phyloP scores from a whole-genome alignment of 805 yeast species.

The Myxozyma vanderwaltii region DNA sequence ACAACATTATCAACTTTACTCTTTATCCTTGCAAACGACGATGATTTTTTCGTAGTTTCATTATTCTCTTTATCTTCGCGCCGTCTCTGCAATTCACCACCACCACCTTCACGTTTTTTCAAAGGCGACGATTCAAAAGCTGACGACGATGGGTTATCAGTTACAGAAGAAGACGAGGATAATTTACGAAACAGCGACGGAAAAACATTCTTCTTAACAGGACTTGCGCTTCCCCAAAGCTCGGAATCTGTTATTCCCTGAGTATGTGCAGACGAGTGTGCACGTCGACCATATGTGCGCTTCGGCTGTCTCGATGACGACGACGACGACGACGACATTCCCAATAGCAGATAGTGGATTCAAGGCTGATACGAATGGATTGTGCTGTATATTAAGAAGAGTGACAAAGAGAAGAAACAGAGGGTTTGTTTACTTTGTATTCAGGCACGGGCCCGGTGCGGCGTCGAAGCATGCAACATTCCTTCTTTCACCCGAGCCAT shows the following conservation, averaged over 20 bases:
- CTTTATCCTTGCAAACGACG: constrained; percentile 14
- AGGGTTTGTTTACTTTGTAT: no score
- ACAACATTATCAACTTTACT: constrained; percentile 7
- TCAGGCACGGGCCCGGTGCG: background rate
- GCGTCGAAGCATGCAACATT: constrained; percentile 1
- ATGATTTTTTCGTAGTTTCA: background rate
- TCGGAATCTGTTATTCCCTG: constrained; percentile 27
- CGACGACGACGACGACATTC: constrained; percentile 1
- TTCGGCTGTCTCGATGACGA: background rate
- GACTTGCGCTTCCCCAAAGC: constrained; percentile 28
- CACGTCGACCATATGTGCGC: constrained; percentile 26
- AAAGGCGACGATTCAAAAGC: constrained; percentile 4
- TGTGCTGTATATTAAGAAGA: no score
- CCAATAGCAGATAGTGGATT: no score
- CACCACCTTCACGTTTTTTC: background rate
- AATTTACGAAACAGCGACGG: background rate
- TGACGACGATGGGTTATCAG: background rate
- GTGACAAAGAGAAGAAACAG: no score
- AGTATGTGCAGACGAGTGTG: constrained; percentile 19
- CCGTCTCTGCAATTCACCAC: background rate
- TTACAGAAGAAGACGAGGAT: background rate
- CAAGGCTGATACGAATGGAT: no score
- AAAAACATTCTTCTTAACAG: constrained; percentile 17
- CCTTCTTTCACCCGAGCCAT: no score
- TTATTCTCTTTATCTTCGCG: constrained; percentile 18